Evolutionary conservation across 2,329 filamentous ascomycete genomes (phyloP), one percentile per base, ranked within the genome.

Genomic region (Fusarium sp.): DNA sequence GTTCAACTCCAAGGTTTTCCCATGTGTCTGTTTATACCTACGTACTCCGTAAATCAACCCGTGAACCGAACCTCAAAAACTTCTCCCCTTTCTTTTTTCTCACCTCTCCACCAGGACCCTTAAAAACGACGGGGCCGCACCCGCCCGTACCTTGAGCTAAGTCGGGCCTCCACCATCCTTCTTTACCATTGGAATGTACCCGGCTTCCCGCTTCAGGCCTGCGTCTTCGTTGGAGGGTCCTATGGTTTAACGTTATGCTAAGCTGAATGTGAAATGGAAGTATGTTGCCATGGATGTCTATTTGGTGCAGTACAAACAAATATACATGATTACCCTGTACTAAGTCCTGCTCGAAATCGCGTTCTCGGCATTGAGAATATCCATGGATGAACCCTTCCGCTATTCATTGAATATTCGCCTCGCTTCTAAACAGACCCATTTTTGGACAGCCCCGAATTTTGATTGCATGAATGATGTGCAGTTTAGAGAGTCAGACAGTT

Each of bases 101-200:
- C 17, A 36, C 52, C 18, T 36, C 40, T 43, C 41, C 41, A 46
- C 59, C 42, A 27, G 39, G 61, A 52, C 58, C 64, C 63, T 43
- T 55, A 43, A 49, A 63, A 53, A 45, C 11, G 21, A 36, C 58
- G 39, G 47, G 47, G 23, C 51, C 60, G 46, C 27, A 65, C 42
- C 50, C 56, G 46, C 36, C 41, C 41, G 55, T 60, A 41, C 61
- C 54, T 66, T 55, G 37, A 67, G 60, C 60, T 69, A 68, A 48
- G 50, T 54, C 20, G 42, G 58, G 51, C 42, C 47, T 62, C 63
- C 50, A 48, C 52, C 39, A 33, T 35, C 29, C 46, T 33, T 31
- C 49, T 39, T 42, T 39, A 17, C 18, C n/a, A 49, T 36, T 50
- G 64, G 41, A 65, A 66, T 55, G 60, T 43, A 68, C 59, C 23